Evolutionary conservation across 2,329 filamentous ascomycete genomes (phyloP), one percentile per base, ranked within the genome.

Genomic region (Chalaropsis ovoidea): DNA sequence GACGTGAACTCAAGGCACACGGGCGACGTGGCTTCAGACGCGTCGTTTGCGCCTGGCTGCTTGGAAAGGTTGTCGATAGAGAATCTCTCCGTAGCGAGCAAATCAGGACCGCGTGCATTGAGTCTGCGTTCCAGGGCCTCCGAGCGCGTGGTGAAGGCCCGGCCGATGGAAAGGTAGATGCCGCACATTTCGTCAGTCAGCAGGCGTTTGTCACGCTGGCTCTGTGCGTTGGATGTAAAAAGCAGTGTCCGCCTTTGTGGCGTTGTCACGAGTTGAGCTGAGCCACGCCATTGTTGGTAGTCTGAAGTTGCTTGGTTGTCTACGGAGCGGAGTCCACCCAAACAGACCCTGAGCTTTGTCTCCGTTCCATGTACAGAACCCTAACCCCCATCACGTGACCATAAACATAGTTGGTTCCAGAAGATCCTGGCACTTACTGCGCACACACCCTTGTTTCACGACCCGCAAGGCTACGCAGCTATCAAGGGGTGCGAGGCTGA

Each of bases 111-210:
- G 7, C 52, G 22, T 2, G 24, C 52, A 15, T 31, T 31, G 24
- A 56, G 52, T 31, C 52, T 27, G 22, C 52, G 52, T 19, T 56
- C 52, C 17, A 64, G 43, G 31, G 45, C 39, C 27, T 62, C 62
- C 45, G 54, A 63, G 39, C 62, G 60, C 31, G 62, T 64, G n/a
- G 52, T 17, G 45, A 63, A 64, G 19, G 24, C 52, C 10, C 27
- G 52, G 52, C 52, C 22, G 27, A 56, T 56, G 13, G 52, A 56
- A 31, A 65, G 65, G 58, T 66, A 67, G n/a, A 69, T 69, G 22
- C 68, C 68, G 60, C 68, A 69, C 68, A 69, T 68, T 11, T 35
- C 65, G 52, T 17, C 52, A 6, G 52, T 15, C 52, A 56, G 15
- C n/a, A 11, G 39, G n/a, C 43, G 22, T 61, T 27, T 15, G 19